Base-by-base conservation (phyloP, 2,329 filamentous ascomycete genomes). In the Colletotrichum incanum region DNA sequence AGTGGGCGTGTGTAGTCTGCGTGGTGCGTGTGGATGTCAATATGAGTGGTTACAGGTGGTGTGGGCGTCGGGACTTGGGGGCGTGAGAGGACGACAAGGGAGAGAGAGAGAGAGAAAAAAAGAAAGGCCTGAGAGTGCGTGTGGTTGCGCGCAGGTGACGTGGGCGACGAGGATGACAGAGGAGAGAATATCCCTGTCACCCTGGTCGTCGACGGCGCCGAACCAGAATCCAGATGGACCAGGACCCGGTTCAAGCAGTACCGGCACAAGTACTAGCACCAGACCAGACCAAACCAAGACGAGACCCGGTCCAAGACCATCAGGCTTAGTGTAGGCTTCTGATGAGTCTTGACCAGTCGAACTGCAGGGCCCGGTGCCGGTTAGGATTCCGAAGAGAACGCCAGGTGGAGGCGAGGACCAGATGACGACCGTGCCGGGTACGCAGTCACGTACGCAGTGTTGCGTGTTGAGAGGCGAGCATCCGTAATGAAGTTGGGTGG, bases 161-260 rank as follows among this genome's bases (percentile, higher is more conserved):
- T 72, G 69, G 69, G 69, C 69, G 65, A 72, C 69, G 65, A 69
- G 69, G 69, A 55, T 69, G 65, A 47, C 37, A 37, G 39, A 20
- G 43, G 37, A 69, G 43, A 45, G 23, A 28, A 26, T 18, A 72
- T 64, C 69, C 69, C 59, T 72, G 69, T 54, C 45, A 26, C 59
- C 28, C 55, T 47, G 31, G 41, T 52, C 26, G 26, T 61, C n/a
- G 49, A 67, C 68, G 68, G 49, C 50, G 69, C 58, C 37, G 59
- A 52, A 63, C 59, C 45, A 65, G 50, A 52, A 55, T 23, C 18
- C 37, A 66, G 64, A 66, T 55, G 47, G 37, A 31, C 49, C 49
- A 65, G 41, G 49, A 20, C 49, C 39, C 34, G 47, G 45, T 23
- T 41, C 45, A 23, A 41, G 39, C 50, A 56, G 28, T 16, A 54